phyloP scores from a whole-genome alignment of 768 basidiomycete genomes.

The Coprinellus micaceus region DNA sequence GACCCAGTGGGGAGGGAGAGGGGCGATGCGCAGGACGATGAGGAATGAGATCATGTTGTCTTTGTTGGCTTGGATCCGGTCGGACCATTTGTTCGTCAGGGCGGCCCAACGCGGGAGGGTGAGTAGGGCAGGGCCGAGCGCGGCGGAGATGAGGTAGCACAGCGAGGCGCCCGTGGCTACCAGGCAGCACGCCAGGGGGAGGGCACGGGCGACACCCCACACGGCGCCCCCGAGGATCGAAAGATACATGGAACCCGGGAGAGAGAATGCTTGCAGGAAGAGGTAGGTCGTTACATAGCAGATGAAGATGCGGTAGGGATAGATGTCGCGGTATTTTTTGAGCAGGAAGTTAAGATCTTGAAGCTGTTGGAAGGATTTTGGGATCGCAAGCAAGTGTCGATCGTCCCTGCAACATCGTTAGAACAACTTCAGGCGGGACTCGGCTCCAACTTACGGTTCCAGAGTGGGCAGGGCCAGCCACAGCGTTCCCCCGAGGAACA shows the following conservation, averaged over 20 bases:
- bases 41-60: conserved; percentile 89
- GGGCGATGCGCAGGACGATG: conserved; percentile 91
- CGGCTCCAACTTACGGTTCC: conserved; percentile 55
- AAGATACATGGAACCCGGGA: conserved; percentile 97
- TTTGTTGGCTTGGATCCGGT: conserved; percentile 72
- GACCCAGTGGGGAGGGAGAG: conserved; percentile 95
- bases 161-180: conserved; percentile 88
- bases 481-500: conserved; percentile 72
- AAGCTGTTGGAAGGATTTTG: conserved; percentile 83
- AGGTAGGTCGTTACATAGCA: conserved; percentile 89
- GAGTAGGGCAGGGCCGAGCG: conserved; percentile 88
- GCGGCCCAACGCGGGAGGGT: conserved; percentile 83
- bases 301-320: conserved; percentile 78
- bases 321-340: conserved; percentile 89
- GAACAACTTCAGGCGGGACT: background rate
- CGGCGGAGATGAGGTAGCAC: conserved; percentile 89
- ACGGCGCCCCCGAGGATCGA: conserved; percentile 95
- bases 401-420: conserved; percentile 52
- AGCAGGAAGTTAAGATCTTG: conserved; percentile 80
- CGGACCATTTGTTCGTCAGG: conserved; percentile 76
- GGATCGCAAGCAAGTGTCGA: conserved; percentile 71
- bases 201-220: conserved; percentile 83
- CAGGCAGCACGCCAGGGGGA: conserved; percentile 88
- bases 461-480: conserved; percentile 78
- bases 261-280: conserved; percentile 94